These are phyloP conservation scores for Ceratocystiopsis brevicomis DNA, from an alignment of 2,329 filamentous ascomycete genomes.

Conservation along the genomic window DNA sequence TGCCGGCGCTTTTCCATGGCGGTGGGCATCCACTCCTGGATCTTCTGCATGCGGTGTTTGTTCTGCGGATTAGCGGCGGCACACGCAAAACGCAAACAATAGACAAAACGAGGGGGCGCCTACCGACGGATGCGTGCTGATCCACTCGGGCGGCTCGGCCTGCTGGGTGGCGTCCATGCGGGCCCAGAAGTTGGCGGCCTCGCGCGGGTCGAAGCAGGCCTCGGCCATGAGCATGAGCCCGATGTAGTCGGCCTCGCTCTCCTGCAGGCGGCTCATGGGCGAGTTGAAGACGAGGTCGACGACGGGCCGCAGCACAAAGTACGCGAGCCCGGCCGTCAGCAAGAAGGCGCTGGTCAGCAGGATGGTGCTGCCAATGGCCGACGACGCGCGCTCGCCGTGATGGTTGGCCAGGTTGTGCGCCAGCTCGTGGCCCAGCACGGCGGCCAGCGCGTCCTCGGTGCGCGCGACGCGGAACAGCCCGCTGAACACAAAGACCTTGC, in stretches of 20 bases:
- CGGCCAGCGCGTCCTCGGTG: conserved; percentile 50
- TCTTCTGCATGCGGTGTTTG: conserved; percentile 43
- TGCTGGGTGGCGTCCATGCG: conserved; percentile 39
- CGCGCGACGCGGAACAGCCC: conserved; percentile 50
- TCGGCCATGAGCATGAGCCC: conserved; percentile 69
- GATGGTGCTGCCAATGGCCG: conserved; percentile 31
- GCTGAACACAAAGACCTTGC: conserved; percentile 63
- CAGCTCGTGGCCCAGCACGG: conserved; percentile 64
- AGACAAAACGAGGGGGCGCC: no score
- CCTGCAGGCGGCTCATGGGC: conserved; percentile 53
- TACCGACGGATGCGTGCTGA: conserved; percentile 60
- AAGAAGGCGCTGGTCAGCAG: conserved; percentile 30
- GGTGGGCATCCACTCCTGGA: conserved; percentile 41
- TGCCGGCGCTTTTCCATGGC: conserved; percentile 33
- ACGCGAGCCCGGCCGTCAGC: conserved; percentile 24
- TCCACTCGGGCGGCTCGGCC: conserved; percentile 43
- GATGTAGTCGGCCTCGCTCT: conserved; percentile 64
- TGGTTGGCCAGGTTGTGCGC: conserved; percentile 57
- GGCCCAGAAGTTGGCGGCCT: conserved; percentile 47
- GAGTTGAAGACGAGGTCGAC: conserved; percentile 45
- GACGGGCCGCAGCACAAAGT: conserved; percentile 25
- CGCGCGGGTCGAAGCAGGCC: conserved; percentile 54
- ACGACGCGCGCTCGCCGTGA: conserved; percentile 41
- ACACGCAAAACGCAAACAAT: no score
- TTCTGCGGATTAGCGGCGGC: conserved; percentile 21